phyloP scores from a whole-genome alignment of 2,329 filamentous ascomycete species.

The Fusarium succisae region DNA sequence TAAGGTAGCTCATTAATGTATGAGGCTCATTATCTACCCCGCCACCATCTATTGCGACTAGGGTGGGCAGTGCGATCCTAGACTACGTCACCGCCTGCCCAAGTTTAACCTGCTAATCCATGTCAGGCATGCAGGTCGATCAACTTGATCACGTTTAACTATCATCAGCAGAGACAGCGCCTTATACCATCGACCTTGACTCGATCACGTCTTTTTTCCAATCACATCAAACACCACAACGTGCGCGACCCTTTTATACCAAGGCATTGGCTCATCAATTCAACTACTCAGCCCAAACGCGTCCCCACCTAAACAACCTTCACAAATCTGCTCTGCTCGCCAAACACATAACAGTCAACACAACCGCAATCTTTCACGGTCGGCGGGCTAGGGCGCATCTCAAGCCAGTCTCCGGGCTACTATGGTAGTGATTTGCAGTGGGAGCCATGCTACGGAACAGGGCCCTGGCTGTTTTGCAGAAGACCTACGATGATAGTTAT shows the following conservation, averaged over 20 bases:
- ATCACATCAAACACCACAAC: not conserved
- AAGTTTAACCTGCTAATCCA: conserved; percentile 24
- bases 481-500: conserved; percentile 97
- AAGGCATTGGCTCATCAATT: not conserved
- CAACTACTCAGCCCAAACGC: not conserved
- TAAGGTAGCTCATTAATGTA: not conserved
- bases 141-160: conserved; percentile 35
- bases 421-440: conserved; percentile 38
- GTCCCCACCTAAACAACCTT: not conserved
- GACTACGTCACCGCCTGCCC: conserved; percentile 43
- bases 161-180: conserved; percentile 5
- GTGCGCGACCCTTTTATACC: not conserved
- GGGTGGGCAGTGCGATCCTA: conserved; percentile 33
- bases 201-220: not conserved
- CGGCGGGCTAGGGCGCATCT: conserved; percentile 30
- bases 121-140: conserved; percentile 8
- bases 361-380: conserved; percentile 1
- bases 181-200: not conserved
- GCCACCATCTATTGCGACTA: conserved; percentile 28
- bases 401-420: conserved; percentile 38
- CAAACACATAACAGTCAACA: not conserved
- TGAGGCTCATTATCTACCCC: conserved; percentile 34
- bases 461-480: conserved; percentile 80
- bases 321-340: conserved; percentile 18
- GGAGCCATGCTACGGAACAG: conserved; percentile 63